Evolutionary conservation across 1,139 yeast genomes (phyloP), one percentile per base, ranked within the genome.

Genomic region (Hansenula anomala): DNA sequence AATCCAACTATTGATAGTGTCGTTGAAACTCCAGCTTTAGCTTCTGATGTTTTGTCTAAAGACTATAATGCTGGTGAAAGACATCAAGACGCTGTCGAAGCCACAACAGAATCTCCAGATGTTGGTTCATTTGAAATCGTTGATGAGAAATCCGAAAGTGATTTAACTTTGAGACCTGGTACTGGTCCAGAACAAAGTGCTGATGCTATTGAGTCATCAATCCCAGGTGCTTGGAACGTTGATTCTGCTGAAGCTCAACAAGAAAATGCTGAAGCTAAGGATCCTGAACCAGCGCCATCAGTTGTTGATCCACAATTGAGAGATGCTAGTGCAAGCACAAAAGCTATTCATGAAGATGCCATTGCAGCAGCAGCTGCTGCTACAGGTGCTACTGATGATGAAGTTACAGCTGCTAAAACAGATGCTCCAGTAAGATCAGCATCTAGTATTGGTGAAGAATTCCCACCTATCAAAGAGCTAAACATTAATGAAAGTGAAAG

Each of bases 381-480:
- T 20, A 6, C 15, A 6, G 14, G 19, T 19, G n/a, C n/a, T n/a
- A n/a, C n/a, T n/a, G n/a, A n/a, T n/a, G n/a, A n/a, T n/a, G n/a
- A n/a, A n/a, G 18, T 13, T 7, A 19, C 8, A 15, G 34, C 10
- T 4, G 15, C 29, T 9, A 20, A 20, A 14, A 13, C 46, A 10
- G 29, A 33, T 10, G 38, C 36, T 7, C 29, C 42, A 8, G 15
- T 23, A 1, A 32, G n/a, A 19, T 15, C 26, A 9, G 16, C 18
- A 1, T 12, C 33, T 31, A 37, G 47, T 18, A 49, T 53, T 36
- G 59, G 66, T 17, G 71, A 70, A 14, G 89, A 82, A 48, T 82
- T 82, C 58, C 92, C 92, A 12, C 87, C 92, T 24, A 78, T 83
- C 36, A 69, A 71, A 49, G 87, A 83, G 49, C 61, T 81, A 31